These are phyloP conservation scores for Fusarium multiceps DNA, from an alignment of 2,329 filamentous ascomycete genomes.

Conservation along the genomic window DNA sequence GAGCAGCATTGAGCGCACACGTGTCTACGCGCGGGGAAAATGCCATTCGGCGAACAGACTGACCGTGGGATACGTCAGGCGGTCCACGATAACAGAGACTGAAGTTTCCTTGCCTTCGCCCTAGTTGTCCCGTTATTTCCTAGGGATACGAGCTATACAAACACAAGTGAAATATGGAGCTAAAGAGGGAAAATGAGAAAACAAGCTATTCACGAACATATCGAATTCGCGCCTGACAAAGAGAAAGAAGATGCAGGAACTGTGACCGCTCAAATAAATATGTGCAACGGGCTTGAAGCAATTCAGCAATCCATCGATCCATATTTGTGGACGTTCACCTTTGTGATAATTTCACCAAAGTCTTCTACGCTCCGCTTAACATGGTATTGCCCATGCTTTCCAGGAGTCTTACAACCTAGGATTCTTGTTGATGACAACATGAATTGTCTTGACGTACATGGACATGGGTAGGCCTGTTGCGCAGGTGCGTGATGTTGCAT, in stretches of 20 bases:
- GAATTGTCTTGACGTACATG: not conserved
- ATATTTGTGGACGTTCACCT: conserved; percentile 2
- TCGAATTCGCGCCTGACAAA: not conserved
- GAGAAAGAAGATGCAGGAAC: not conserved
- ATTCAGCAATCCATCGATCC: not conserved
- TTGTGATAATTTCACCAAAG: not conserved
- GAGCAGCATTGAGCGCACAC: conserved; percentile 12
- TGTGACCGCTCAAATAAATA: not conserved
- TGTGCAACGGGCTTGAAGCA: not conserved
- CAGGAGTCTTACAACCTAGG: not conserved
- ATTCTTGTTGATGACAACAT: not conserved
- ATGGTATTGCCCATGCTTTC: not conserved
- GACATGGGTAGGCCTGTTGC: not conserved
- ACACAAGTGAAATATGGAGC: conserved; percentile 13
- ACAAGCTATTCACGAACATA: conserved; percentile 1
- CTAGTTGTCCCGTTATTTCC: conserved; percentile 21
- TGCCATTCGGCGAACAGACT: conserved; percentile 36
- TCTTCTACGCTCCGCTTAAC: not conserved
- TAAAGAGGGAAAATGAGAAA: conserved; percentile 6
- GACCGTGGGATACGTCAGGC: conserved; percentile 30
- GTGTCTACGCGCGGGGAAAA: not conserved
- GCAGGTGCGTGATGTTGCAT: not conserved
- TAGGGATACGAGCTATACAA: conserved; percentile 4
- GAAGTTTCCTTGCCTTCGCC: conserved; percentile 31
- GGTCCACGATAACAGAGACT: conserved; percentile 22